A percentile compares a stretch with the other conserved stretches of the same genome.
These are phyloP conservation scores for Acacia crassicarpa DNA, from an alignment of 306 rosid genomes.

Conservation along the genomic window DNA sequence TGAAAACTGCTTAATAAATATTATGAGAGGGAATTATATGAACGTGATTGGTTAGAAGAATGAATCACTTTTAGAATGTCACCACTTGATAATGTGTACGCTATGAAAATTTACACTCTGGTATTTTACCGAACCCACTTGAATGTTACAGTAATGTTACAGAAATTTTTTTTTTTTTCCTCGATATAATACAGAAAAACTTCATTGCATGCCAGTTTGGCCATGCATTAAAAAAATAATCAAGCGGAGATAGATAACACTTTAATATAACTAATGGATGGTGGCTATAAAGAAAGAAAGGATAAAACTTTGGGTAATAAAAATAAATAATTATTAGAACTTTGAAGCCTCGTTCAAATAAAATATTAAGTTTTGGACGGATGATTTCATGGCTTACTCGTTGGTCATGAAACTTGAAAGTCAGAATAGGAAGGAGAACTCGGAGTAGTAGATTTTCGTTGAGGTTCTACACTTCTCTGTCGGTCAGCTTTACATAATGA, in stretches of 20 bases:
- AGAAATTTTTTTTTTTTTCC: no score
- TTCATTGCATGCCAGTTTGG: background rate
- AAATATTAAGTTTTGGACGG: background rate
- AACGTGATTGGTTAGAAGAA: conserved; percentile 26
- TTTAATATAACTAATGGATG: background rate
- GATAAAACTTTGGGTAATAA: conserved; percentile 2
- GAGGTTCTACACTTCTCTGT: background rate
- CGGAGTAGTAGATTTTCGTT: background rate
- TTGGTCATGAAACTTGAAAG: conserved; percentile 41
- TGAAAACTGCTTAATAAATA: background rate
- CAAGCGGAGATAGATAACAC: conserved; percentile 10
- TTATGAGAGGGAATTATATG: background rate
- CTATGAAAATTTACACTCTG: conserved; percentile 3
- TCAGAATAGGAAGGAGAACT: conserved; percentile 39
- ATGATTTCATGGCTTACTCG: conserved; percentile 40
- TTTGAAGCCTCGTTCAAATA: background rate
- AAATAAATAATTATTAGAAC: background rate
- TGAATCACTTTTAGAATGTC: background rate
- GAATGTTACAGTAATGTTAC: background rate
- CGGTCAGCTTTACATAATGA: background rate
- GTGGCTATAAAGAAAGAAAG: conserved; percentile 22
- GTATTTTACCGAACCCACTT: conserved; percentile 8
- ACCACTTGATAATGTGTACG: background rate
- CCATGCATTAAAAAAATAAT: background rate
- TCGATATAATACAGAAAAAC: background rate